Percentiles rank a stretch among this genome's conserved stretches.
Conservation (phyloP, 371 early-diverging fungal genomes). For the Mortierella sp. region DNA sequence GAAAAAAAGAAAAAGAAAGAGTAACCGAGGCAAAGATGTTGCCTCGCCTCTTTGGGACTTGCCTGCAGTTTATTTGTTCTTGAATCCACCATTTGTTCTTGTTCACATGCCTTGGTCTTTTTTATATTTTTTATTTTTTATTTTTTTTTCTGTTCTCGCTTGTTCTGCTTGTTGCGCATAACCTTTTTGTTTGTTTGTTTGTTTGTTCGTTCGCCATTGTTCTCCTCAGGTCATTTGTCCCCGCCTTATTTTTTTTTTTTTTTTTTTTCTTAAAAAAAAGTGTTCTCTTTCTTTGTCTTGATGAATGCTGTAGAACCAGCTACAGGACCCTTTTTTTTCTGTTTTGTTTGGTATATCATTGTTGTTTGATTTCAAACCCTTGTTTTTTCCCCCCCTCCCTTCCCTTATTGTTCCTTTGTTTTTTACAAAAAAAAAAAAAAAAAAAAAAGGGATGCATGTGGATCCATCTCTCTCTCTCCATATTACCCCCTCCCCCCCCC, state of each 20-base stretch:
- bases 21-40: background rate
- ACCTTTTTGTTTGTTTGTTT: background rate
- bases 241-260: background rate
- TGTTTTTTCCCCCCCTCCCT: no score
- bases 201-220: background rate
- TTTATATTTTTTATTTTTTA: background rate
- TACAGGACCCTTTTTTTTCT: no score
- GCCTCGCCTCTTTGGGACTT: background rate
- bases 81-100: background rate
- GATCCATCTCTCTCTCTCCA: constrained; percentile 41
- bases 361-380: no score
- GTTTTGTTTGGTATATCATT: no score
- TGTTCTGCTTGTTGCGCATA: background rate
- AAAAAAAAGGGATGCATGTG: constrained; percentile 39
- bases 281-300: background rate
- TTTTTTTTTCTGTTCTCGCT: background rate
- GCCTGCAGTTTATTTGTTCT: constrained; percentile 4
- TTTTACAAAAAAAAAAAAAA: background rate
- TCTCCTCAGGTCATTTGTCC: background rate
- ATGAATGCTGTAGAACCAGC: no score
- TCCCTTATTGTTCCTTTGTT: no score
- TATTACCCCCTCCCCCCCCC: no score
- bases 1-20: no score
- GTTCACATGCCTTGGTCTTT: background rate
- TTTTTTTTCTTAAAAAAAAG: constrained; percentile 6